Base-by-base conservation (phyloP, 306 rosid species). In the Parietaria judaica region DNA sequence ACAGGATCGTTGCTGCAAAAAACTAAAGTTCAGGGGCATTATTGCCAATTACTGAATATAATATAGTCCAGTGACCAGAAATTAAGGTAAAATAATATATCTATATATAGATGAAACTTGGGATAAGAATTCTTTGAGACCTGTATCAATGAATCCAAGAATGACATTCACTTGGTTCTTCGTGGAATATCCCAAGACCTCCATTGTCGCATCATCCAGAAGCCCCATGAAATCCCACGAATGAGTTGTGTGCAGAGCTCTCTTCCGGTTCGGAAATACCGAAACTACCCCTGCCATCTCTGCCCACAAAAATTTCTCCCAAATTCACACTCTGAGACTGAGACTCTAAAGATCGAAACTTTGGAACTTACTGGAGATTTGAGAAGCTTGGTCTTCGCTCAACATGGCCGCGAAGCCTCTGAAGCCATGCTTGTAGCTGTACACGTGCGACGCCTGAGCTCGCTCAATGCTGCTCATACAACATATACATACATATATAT, bases 221-320 rank as follows among this genome's bases (percentile, higher is more conserved):
- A 87, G 88, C 57, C 95, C 95, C 80, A 87, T 84, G 70, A 87
- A 87, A 67, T 79, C 82, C 90, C 95, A 87, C 34, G 90, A 87
- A 76, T 87, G 95, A 53, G 95, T 87, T 31, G 90, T 87, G 72
- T 87, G 90, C 52, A 87, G 58, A 43, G 51, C 79, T 72, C 95
- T 84, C 70, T 79, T 87, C 7, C 66, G 58, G 72, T 84, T 87
- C 36, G 88, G 95, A 67, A 87, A 84, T 52, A 84, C 95, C 56
- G 90, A 87, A 65, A 87, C 80, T 51, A 87, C 95, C 52, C 84
- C 86, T 0, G 78, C 64, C 80, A 87, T 87, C 70, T 70, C 90
- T 87, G 86, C 72, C 90, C 81, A 82, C 73, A 60, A 84, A 50
- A 13, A 56, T 73, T 67, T 66, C 14, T 14, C 53, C 43, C 60